Evolutionary conservation across 2,329 filamentous ascomycete genomes (phyloP).

Genomic region (Aureobasidium subglaciale): DNA sequence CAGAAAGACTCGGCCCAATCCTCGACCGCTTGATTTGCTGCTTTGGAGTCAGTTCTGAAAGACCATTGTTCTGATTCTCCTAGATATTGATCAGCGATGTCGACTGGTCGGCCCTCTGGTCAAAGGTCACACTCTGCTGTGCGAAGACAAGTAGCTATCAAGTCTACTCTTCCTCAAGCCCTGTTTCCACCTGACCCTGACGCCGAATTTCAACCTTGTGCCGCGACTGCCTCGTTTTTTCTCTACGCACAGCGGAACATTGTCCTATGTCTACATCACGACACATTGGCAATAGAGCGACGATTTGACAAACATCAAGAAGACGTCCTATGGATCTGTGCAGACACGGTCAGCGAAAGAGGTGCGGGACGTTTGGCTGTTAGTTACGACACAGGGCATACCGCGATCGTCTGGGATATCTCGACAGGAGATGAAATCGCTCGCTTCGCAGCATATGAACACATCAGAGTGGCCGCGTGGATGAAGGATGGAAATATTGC

Average conservation of each 20-base stretch:
- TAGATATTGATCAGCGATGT: constrained; percentile 32
- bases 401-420: constrained; percentile 93
- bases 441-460: constrained; percentile 86
- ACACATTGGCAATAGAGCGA: constrained; percentile 81
- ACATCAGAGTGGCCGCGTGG: constrained; percentile 79
- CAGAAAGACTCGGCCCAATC: constrained; percentile 8
- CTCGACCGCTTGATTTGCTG: constrained; percentile 13
- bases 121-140: constrained; percentile 35
- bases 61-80: neutral
- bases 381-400: constrained; percentile 86
- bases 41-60: neutral
- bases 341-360: constrained; percentile 84
- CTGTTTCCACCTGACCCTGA: constrained; percentile 40
- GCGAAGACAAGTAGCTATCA: constrained; percentile 23
- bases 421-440: constrained; percentile 85
- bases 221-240: constrained; percentile 84
- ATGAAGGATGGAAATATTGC: constrained; percentile 96
- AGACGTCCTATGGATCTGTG: constrained; percentile 73
- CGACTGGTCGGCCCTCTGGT: constrained; percentile 33
- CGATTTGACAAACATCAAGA: constrained; percentile 78
- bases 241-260: constrained; percentile 77
- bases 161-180: constrained; percentile 34
- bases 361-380: constrained; percentile 81
- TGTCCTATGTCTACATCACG: constrained; percentile 84
- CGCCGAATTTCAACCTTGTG: constrained; percentile 71